Conservation (phyloP, 306 rosid species). For the Trifolium subterraneum region DNA sequence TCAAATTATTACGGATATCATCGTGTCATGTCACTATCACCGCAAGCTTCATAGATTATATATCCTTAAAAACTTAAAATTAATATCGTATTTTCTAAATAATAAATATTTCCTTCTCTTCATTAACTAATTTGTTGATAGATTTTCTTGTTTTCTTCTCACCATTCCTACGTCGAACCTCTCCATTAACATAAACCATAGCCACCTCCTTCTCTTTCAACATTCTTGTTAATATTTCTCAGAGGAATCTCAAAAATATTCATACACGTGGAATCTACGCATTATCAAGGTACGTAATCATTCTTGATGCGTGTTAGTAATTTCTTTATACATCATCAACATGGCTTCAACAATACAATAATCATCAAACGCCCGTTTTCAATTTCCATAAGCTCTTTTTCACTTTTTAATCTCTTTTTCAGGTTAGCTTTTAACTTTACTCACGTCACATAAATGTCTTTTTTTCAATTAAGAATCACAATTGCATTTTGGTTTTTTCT, state of each 20-base stretch:
- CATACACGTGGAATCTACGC: not conserved
- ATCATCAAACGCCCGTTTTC: not conserved
- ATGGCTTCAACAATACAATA: not conserved
- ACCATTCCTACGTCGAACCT: too few species aligned
- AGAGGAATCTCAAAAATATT: too few species aligned
- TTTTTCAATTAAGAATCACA: not conserved
- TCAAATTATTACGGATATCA: not conserved
- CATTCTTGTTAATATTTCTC: too few species aligned
- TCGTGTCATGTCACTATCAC: too few species aligned
- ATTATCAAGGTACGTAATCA: not conserved
- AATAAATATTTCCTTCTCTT: too few species aligned
- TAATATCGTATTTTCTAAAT: too few species aligned
- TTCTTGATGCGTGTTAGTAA: not conserved
- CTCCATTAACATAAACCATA: too few species aligned
- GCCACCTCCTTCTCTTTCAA: too few species aligned
- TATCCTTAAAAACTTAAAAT: too few species aligned
- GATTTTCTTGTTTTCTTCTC: too few species aligned
- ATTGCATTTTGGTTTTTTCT: not conserved
- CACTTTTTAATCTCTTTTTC: not conserved
- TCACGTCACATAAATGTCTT: not conserved
- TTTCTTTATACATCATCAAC: constrained; percentile 11
- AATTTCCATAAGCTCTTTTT: not conserved
- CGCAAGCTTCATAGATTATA: too few species aligned
- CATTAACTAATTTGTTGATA: too few species aligned
- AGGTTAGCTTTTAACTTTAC: not conserved